Evolutionary conservation across 768 basidiomycete species (phyloP).

Genomic region (Brasilioporus rufonigricans): DNA sequence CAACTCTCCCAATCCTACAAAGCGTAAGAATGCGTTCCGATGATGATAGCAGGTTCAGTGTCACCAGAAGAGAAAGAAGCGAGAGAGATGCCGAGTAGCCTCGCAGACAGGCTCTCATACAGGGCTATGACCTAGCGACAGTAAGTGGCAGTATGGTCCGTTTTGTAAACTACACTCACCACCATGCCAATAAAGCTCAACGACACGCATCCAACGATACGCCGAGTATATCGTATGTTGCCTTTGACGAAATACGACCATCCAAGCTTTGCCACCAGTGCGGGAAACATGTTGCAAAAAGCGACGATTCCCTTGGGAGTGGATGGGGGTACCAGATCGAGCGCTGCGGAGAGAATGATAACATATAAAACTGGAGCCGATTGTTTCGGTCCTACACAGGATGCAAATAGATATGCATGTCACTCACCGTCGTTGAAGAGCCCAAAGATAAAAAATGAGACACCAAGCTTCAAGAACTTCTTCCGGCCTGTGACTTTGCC

Average conservation of each 20-base stretch:
- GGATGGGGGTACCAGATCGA: conserved; percentile 88
- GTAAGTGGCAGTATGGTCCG: background rate
- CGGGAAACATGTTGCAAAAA: conserved; percentile 93
- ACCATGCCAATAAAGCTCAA: conserved; percentile 85
- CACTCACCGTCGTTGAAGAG: conserved; percentile 83
- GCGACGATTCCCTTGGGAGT: conserved; percentile 94
- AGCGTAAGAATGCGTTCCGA: background rate
- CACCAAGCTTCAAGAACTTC: conserved; percentile 38
- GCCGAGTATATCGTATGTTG: conserved; percentile 72
- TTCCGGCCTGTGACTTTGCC: conserved; percentile 16
- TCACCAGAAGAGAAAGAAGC: conserved; percentile 74
- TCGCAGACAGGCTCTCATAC: conserved; percentile 60
- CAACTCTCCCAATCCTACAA: conserved; percentile 87
- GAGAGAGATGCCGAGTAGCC: conserved; percentile 76
- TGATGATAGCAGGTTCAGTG: conserved; percentile 1
- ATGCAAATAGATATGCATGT: conserved; percentile 23
- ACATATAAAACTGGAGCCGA: conserved; percentile 77
- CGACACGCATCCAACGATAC: conserved; percentile 71
- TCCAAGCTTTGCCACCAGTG: conserved; percentile 80
- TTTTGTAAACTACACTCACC: conserved; percentile 43
- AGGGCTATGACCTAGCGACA: conserved; percentile 67
- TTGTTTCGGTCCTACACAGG: background rate
- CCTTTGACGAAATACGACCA: conserved; percentile 94
- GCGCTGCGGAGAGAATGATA: conserved; percentile 92
- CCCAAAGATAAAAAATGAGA: conserved; percentile 89